Evolutionary conservation across 495 filamentous ascomycete genomes (phyloP), one percentile per base, ranked within the genome.

Genomic region (Trichocladium antarcticum): DNA sequence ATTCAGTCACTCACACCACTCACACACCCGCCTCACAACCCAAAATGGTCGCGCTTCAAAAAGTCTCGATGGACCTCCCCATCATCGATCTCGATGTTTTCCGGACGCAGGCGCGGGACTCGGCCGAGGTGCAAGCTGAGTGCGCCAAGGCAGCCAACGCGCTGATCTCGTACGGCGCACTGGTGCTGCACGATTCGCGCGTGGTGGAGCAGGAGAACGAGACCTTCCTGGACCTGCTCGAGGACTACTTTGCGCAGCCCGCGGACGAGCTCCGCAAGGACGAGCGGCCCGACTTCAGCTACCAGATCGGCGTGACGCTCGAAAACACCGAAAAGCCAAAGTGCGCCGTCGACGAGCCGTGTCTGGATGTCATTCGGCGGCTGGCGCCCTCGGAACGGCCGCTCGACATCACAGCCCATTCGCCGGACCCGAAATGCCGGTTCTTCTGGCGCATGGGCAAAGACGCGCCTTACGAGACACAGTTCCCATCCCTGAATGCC

Each of bases 271-370:
- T 74, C 19, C 49, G 50, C 32, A 50, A 54, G 16, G 72, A 75
- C 47, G 71, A 74, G 58, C 67, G 72, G 3, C 72, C 72, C 34
- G 71, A 71, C 55, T 59, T 75, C 14, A 60, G 62, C 42, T 75
- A 69, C 58, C 72, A 75, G 61, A 68, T 75, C 35, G 72, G 72
- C 53, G 72, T 74, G 16, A 75, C 72, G 21, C 68, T 75, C 39
- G 72, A 74, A 37, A 74, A 75, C 63, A 75, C 72, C 31, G 72
- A 75, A 57, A 73, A 70, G 65, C 72, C 72, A 35, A 74, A 73
- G 61, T 75, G 72, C 56, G 72, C 72, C 45, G 70, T 71, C 46
- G 71, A 75, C 53, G 71, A 71, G 65, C 70, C 72, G 35, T 75
- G 72, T 45, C 65, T 75, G 48, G 41, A 51, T 19, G 68, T 75